These are phyloP conservation scores for Canavalia ensiformis DNA, from an alignment of 306 rosid species.

Conservation along the genomic window DNA sequence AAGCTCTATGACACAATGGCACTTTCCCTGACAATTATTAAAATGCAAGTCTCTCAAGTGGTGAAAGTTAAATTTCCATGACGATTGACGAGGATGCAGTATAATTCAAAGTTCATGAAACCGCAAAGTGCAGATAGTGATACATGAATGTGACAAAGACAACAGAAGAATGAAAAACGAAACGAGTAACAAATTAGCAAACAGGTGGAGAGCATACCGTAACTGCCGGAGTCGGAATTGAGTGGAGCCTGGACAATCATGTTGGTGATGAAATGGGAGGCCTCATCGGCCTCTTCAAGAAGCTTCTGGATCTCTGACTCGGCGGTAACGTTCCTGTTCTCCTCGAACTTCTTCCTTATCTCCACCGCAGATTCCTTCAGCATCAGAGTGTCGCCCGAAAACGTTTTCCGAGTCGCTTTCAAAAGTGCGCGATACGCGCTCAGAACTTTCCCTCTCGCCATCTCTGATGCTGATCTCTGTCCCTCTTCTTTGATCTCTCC, in stretches of 20 bases:
- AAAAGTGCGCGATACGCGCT: conserved; percentile 79
- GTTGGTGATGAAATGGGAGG: conserved; percentile 78
- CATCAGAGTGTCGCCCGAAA: conserved; percentile 79
- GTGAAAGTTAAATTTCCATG: no score
- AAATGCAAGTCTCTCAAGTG: no score
- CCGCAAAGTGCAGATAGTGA: not conserved
- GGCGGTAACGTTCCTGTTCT: conserved; percentile 66
- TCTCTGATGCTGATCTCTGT: conserved; percentile 31
- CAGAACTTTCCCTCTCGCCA: conserved; percentile 74
- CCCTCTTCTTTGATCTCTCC: conserved; percentile 11
- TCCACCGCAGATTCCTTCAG: conserved; percentile 73
- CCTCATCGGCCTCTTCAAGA: conserved; percentile 81
- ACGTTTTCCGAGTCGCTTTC: conserved; percentile 80
- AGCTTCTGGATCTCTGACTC: conserved; percentile 78
- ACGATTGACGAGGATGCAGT: no score
- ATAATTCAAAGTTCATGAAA: not conserved
- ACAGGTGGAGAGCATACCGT: conserved; percentile 63
- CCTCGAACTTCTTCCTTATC: conserved; percentile 81
- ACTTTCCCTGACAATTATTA: no score
- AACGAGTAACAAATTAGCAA: conserved; percentile 40
- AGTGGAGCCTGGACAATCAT: conserved; percentile 93
- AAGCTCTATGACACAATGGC: no score
- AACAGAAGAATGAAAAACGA: not conserved
- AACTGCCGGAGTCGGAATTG: conserved; percentile 67
- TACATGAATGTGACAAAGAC: not conserved